phyloP scores from a whole-genome alignment of 1,284 basidiomycete species.

The Trichosporon coremiiforme region DNA sequence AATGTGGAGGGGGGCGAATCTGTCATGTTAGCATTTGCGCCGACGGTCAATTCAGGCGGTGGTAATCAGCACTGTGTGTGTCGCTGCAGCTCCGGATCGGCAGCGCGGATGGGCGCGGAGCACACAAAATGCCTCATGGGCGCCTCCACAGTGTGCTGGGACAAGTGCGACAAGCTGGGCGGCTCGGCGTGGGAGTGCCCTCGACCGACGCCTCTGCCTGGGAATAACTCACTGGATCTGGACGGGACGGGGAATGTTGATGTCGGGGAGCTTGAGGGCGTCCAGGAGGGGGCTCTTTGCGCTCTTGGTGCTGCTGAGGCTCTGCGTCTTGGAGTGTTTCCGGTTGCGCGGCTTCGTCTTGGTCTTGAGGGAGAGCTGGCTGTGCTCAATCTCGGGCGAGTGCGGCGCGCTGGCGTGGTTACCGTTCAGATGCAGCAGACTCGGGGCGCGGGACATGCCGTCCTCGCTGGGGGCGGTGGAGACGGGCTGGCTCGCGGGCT shows the following conservation, averaged over 20 bases:
- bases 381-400: slow-evolving; percentile 5
- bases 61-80: background rate
- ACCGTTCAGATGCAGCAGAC: slow-evolving; percentile 9
- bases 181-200: too few relatives aligned
- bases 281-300: slow-evolving; percentile 32
- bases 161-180: background rate
- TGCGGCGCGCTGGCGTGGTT: slow-evolving; percentile 1
- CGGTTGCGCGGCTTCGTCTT: slow-evolving; percentile 9
- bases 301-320: slow-evolving; percentile 7
- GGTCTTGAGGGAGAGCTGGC: slow-evolving; percentile 5
- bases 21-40: slow-evolving; percentile 26
- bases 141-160: background rate
- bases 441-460: background rate
- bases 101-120: background rate
- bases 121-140: background rate
- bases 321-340: slow-evolving; percentile 13
- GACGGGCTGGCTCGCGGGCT: too few relatives aligned
- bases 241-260: slow-evolving; percentile 35
- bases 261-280: slow-evolving; percentile 35
- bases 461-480: background rate
- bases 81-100: background rate
- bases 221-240: slow-evolving; percentile 40
- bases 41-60: background rate
- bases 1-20: slow-evolving; percentile 56
- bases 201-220: background rate